phyloP scores from a whole-genome alignment of 768 basidiomycete species.

The Lactarius vividus region DNA sequence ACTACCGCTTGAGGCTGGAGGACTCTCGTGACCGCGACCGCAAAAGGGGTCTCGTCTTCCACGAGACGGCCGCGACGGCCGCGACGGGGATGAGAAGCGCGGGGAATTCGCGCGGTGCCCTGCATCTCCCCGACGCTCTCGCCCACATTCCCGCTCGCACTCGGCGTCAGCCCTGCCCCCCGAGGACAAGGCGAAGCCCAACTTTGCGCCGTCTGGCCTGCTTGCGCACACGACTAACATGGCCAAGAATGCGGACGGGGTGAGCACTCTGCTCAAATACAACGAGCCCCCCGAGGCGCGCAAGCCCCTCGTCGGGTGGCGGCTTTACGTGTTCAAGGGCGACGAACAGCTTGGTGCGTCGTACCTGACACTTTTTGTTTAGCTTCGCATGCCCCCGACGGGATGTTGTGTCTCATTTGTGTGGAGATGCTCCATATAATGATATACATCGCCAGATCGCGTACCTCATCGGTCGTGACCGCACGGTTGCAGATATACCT shows the following conservation, averaged over 20 bases:
- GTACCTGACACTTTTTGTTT: too few species aligned
- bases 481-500: constrained; percentile 78
- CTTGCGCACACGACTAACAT: constrained; percentile 97
- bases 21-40: constrained; percentile 42
- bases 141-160: too few species aligned
- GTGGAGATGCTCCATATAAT: too few species aligned
- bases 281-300: constrained; percentile 98
- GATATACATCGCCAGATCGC: constrained; percentile 92
- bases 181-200: constrained; percentile 75
- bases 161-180: constrained; percentile 48
- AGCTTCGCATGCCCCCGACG: too few species aligned
- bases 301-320: constrained; percentile 87
- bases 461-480: constrained; percentile 90
- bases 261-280: constrained; percentile 86
- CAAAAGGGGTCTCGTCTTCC: constrained; percentile 37
- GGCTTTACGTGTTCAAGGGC: too few species aligned
- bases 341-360: too few species aligned
- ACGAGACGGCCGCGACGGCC: constrained; percentile 41
- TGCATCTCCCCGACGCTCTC: constrained; percentile 52
- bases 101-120: constrained; percentile 48
- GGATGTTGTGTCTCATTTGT: too few species aligned
- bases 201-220: constrained; percentile 86
- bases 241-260: constrained; percentile 68
- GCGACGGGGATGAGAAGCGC: constrained; percentile 36
- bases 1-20: constrained; percentile 44